Base-by-base conservation (phyloP, 2,329 filamentous ascomycete genomes). In the Colletotrichum sp. region DNA sequence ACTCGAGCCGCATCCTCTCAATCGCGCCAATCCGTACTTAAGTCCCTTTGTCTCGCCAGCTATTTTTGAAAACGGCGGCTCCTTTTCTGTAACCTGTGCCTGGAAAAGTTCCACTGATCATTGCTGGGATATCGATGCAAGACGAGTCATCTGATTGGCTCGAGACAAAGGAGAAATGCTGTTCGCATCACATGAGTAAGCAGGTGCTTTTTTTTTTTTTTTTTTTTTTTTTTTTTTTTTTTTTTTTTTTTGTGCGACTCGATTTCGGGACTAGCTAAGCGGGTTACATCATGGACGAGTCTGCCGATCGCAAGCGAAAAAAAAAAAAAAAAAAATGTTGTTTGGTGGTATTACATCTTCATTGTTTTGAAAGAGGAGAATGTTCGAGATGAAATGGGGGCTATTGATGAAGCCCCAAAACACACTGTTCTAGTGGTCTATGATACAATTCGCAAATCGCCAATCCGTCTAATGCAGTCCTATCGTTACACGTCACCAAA, bases 381-480 rank as follows among this genome's bases (percentile, higher is more conserved):
- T 76, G 67, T 69, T 73, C 68, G 64, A 73, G 55, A 70, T 74
- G 18, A 73, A 43, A 52, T 36, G 32, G 34, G 61, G 68, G 64
- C 60, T 63, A 63, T 76, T 63, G 16, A 67, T 48, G 13, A 32
- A 64, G 74, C 74, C 74, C 72, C n/a, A 36, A 69, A 74, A 66
- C 64, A 55, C 74, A 72, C 71, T 78, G 66, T 80, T 81, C 79
- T 81, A 81, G 74, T 76, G 71, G 77, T 81, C 79, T 81, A 81
- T 81, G 78, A 69, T 81, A 81, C 80, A 81, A 75, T 74, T 66
- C 72, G 74, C 68, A 76, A 74, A 77, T 77, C 77, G 77, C 72
- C 78, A 78, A 61, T 78, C 79, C 79, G 80, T 82, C 80, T 81
- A 82, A 80, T 81, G 80, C 80, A 77, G 75, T 78, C 77, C 71